A percentile compares a stretch with the other conserved stretches of the same genome.
Evolutionary conservation across 1,284 basidiomycete species (phyloP).

Genomic region (Trichosporon sp.): DNA sequence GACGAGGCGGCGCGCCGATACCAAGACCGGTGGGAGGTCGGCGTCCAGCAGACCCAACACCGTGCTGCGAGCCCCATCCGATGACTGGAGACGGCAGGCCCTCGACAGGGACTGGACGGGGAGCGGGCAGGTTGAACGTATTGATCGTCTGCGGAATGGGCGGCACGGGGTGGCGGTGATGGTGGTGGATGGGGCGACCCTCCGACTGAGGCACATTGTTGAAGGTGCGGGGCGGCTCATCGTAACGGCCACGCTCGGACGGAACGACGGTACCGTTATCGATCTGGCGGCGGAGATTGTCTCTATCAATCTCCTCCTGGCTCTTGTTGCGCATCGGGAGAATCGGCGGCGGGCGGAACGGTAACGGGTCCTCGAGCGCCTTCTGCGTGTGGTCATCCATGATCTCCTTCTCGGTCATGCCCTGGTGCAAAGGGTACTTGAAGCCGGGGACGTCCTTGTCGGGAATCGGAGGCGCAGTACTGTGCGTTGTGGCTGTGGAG

Average conservation of each 20-base stretch:
- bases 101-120: constrained; percentile 6
- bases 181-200: constrained; percentile 3
- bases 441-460: constrained; percentile 11
- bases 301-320: constrained; percentile 10
- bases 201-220: background rate
- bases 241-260: background rate
- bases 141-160: constrained; percentile 14
- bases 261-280: constrained; percentile 10
- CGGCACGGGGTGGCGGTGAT: constrained; percentile 12
- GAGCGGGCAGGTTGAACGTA: constrained; percentile 14
- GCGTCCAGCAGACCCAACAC: background rate
- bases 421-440: constrained; percentile 6
- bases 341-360: constrained; percentile 13
- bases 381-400: constrained; percentile 2
- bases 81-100: constrained; percentile 13
- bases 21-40: background rate
- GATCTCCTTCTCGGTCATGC: constrained; percentile 14
- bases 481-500: background rate
- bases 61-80: constrained; percentile 13
- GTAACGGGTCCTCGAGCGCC: background rate
- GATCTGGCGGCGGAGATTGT: constrained; percentile 9
- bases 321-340: constrained; percentile 12
- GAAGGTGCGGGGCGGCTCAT: constrained; percentile 1
- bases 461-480: background rate
- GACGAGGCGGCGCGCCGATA: background rate